Base-by-base conservation (phyloP, 1,284 basidiomycete species). In the Rhodofomes roseus region DNA sequence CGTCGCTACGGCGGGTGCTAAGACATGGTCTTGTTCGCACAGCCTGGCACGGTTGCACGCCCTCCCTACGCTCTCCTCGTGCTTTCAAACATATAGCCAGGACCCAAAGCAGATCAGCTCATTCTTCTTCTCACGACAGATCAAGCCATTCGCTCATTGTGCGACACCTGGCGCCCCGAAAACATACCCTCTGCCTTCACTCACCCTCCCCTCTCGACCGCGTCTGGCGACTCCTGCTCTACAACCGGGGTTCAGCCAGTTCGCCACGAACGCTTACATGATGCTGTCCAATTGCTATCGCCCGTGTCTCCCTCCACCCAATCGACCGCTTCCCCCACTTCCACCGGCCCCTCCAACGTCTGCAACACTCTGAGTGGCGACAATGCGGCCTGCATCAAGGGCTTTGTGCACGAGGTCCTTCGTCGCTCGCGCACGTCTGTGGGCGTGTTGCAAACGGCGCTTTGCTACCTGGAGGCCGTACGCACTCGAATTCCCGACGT, bases 401-500 rank as follows among this genome's bases (percentile, higher is more conserved):
- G 80, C 4, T 92, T 92, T 63, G 87, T 92, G 18, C 87, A 90
- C 69, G 88, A 92, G 71, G 88, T 92, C 8, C 79, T 92, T 27
- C 79, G 86, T 55, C 85, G 89, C 27, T 92, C 89, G 18, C 81
- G 86, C 55, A 92, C 89, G 0, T 90, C 90, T 11, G 87, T 85
- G 22, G 83, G 79, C 50, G 87, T 91, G 16, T 77, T 92, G 6
- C 89, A 92, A 70, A 89, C 89, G 0, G 90, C 89, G 0, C 74
- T 92, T 0, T 92, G 90, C 70, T 92, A 92, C 66, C 75, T 92
- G 27, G 87, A 91, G 70, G 90, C 87, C 2, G 80, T 92, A 22
- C 84, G 88, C 9, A 66, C 74, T 25, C 89, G 85, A 72, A 73
- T 92, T 4, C 84, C 87, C 1, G 82, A 85, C 44, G 75, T 90